Base-by-base conservation (phyloP, 2,329 filamentous ascomycete genomes). In the Xylaria sp. region DNA sequence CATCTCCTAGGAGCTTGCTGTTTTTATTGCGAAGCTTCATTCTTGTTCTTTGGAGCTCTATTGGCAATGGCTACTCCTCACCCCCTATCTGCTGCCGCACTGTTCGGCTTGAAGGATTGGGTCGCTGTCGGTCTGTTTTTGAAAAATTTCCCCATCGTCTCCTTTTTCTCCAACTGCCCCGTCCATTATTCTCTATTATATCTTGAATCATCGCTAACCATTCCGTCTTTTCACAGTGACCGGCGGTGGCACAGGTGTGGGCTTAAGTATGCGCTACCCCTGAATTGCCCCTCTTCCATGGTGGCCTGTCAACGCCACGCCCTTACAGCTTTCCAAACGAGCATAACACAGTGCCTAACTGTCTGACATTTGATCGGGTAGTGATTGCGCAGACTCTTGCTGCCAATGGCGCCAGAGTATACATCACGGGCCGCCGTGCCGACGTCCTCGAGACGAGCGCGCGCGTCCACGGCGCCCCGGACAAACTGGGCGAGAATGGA, bases 331-430 rank as follows among this genome's bases (percentile, higher is more conserved):
- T 20, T 34, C 28, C 18, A 48, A 48, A 18, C 8, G 12, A 15
- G 37, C 15, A 58, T 28, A n/a, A 7, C 23, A n/a, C 31, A 18
- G 25, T n/a, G 6, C 20, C 39, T 4, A 15, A 2, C 2, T 8
- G 13, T 48, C 67, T 70, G 25, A 72, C 58, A 23, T 9, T 51
- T 41, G 20, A 23, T 56, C 28, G 3, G 5, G 20, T 13, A 71
- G 84, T 85, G 77, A 84, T 83, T 20, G 80, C 84, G 5, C 80
- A 83, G 66, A 80, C 82, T 4, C 76, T 86, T 18, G 82, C 80
- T 2, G 80, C 81, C 31, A 85, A 85, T 67, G 84, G 84, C 39
- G 76, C 76, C 1, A 76, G 67, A 60, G 77, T 78, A 31, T 78
- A 78, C 67, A 78, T 78, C 60, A 83, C 83, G 2, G 83, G 84